phyloP scores from a whole-genome alignment of 2,329 filamentous ascomycete species.

The Trichophaea hybrida region DNA sequence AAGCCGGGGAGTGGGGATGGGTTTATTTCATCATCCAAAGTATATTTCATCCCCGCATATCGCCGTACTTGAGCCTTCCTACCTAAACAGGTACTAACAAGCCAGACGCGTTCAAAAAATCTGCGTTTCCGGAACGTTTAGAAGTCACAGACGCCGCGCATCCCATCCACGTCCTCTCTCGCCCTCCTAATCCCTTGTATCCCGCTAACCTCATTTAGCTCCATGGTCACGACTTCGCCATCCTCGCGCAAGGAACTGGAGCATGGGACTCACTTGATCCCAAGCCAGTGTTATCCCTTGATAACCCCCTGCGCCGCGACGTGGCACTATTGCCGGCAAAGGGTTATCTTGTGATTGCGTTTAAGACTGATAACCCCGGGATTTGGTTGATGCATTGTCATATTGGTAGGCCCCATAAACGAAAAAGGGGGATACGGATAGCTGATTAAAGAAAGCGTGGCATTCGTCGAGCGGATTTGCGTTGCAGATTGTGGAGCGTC shows the following conservation, averaged over 20 bases:
- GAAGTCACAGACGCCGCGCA: too few species aligned
- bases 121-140: background rate
- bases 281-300: slow-evolving; percentile 20
- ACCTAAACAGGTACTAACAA: background rate
- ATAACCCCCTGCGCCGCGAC: slow-evolving; percentile 41
- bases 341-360: slow-evolving; percentile 39
- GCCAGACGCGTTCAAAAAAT: background rate
- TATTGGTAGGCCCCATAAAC: slow-evolving; percentile 29
- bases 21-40: slow-evolving; percentile 29
- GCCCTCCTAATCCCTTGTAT: too few species aligned
- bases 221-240: slow-evolving; percentile 39
- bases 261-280: slow-evolving; percentile 1
- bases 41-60: background rate
- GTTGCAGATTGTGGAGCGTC: slow-evolving; percentile 38
- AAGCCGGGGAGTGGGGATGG: slow-evolving; percentile 19
- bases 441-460: background rate
- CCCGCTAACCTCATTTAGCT: slow-evolving; percentile 31
- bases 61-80: background rate
- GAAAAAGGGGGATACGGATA: too few species aligned
- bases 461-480: slow-evolving; percentile 46
- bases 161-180: too few species aligned
- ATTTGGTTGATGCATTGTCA: slow-evolving; percentile 45
- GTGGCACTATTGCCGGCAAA: slow-evolving; percentile 30
- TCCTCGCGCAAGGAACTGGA: slow-evolving; percentile 31
- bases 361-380: slow-evolving; percentile 40